A percentile compares a stretch with the other conserved stretches of the same genome.
Evolutionary conservation across 2,329 filamentous ascomycete genomes (phyloP).

Genomic region (Drechslera avenae): DNA sequence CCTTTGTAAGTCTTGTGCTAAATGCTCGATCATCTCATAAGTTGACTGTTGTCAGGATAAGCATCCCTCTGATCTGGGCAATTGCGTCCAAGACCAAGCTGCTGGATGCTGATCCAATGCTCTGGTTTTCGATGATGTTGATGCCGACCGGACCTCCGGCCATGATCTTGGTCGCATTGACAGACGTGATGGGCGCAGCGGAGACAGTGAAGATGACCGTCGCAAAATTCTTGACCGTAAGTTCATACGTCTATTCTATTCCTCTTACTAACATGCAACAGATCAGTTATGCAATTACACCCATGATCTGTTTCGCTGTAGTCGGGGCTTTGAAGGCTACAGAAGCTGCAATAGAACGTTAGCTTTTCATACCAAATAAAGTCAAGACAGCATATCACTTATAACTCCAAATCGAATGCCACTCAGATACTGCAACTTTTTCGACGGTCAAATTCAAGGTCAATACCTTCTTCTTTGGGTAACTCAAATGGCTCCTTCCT

Average conservation of each 20-base stretch:
- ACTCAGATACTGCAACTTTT: no score
- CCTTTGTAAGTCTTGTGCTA: slow-evolving; percentile 45
- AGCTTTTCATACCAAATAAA: no score
- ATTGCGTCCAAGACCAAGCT: slow-evolving; percentile 60
- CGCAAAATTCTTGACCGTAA: slow-evolving; percentile 58
- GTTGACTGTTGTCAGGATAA: slow-evolving; percentile 40
- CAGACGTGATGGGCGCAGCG: slow-evolving; percentile 54
- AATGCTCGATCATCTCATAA: background rate
- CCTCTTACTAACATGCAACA: slow-evolving; percentile 16
- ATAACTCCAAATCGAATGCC: no score
- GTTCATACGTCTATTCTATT: slow-evolving; percentile 8
- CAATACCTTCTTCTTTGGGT: background rate
- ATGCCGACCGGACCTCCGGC: slow-evolving; percentile 63
- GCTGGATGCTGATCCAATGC: slow-evolving; percentile 63
- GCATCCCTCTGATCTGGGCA: slow-evolving; percentile 61
- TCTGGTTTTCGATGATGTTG: slow-evolving; percentile 70
- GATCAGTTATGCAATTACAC: slow-evolving; percentile 52
- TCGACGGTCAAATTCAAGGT: no score
- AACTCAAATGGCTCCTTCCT: no score
- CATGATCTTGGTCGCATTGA: slow-evolving; percentile 59
- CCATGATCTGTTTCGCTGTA: slow-evolving; percentile 52
- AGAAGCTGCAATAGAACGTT: slow-evolving; percentile 17
- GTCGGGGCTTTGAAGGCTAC: slow-evolving; percentile 51
- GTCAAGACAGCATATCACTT: no score
- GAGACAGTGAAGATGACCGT: slow-evolving; percentile 59